These are phyloP conservation scores for Acacia pycnantha DNA, from an alignment of 331 rosid genomes.

Conservation along the genomic window DNA sequence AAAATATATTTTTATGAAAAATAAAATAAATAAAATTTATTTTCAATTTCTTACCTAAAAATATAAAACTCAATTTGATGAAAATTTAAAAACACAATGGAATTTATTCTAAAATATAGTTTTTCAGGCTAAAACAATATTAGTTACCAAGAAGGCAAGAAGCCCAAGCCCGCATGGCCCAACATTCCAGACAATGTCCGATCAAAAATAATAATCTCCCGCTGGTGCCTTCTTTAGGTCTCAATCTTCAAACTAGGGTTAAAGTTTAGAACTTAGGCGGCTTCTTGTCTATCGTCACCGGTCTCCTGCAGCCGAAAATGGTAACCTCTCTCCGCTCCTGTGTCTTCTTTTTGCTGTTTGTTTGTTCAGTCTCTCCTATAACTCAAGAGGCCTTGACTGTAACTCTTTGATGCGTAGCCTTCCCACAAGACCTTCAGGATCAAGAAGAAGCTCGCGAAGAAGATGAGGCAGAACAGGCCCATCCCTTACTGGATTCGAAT, in stretches of 20 bases:
- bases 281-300: not conserved
- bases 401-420: conserved; percentile 45
- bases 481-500: conserved; percentile 85
- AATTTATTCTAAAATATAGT: not conserved
- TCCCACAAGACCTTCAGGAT: conserved; percentile 81
- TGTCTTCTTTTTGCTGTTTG: not conserved
- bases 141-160: not conserved
- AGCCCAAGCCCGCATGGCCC: not conserved
- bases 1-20: too few species aligned
- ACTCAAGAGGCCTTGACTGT: not conserved
- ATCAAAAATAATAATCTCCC: not conserved
- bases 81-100: not conserved
- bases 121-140: not conserved
- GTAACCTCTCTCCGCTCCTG: not conserved
- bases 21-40: not conserved
- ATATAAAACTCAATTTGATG: too few species aligned
- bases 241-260: conserved; percentile 10
- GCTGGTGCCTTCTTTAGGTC: not conserved
- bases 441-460: conserved; percentile 92
- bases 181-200: not conserved
- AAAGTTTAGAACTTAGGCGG: not conserved
- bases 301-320: conserved; percentile 28
- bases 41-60: not conserved
- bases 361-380: not conserved
- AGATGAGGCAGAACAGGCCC: conserved; percentile 92